Evolutionary conservation across 257 asterid genomes (phyloP), one percentile per base, ranked within the genome.

Genomic region (Craterostigma plantagineum): DNA sequence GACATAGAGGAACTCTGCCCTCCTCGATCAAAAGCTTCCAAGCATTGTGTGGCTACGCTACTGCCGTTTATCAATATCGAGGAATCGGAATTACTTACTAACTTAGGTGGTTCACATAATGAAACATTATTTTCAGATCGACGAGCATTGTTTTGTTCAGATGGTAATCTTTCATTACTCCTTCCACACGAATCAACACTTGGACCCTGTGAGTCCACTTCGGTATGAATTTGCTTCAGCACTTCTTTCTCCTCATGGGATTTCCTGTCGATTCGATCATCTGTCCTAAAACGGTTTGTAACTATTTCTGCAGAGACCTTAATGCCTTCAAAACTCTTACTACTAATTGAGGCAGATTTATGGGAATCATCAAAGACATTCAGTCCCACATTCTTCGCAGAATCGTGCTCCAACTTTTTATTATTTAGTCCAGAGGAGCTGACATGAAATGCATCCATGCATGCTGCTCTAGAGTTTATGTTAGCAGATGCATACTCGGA

Each of bases 161-260:
- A 61, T 10, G 17, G 49, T 18, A 51, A 45, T 37, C 45, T 57
- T 47, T 58, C 30, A 45, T 70, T 63, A 61, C 52, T 59, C 47
- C 46, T 16, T 43, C 38, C 61, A 50, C 55, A 38, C 36, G 61
- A 58, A 44, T 51, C 59, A n/a, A 58, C 48, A 35, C 44, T 63
- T 56, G 11, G 55, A 36, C 44, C 61, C 49, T 48, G 54, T 49
- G 60, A 40, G 36, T 55, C 61, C 57, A 61, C 52, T 57, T 59
- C 64, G 48, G 17, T 42, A 43, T 45, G 68, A 51, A 62, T 53
- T 23, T 23, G 30, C 66, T 50, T 65, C 66, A 46, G 59, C 48
- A 53, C 27, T 50, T 58, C 73, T 49, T 50, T 53, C 53, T 64
- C 72, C 52, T 50, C 62, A 14, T 42, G 50, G 42, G 60, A 47